Percentiles rank a stretch among this genome's conserved stretches.
These are phyloP conservation scores for Orbilia quercus DNA, from an alignment of 2,329 filamentous ascomycete genomes.

Conservation along the genomic window DNA sequence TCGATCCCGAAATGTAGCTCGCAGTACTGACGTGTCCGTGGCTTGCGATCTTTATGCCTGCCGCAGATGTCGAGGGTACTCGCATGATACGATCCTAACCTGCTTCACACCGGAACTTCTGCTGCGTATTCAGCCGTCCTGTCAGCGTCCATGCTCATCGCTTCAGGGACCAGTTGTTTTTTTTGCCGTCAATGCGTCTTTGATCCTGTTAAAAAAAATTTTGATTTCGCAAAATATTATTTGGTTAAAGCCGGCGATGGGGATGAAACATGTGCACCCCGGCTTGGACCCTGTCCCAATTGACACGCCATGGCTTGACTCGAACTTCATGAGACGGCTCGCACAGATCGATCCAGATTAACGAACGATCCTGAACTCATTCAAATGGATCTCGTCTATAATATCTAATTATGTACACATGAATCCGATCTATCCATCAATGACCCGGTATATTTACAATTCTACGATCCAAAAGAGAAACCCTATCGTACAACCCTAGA, in stretches of 20 bases:
- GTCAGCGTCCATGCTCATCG: conserved; percentile 23
- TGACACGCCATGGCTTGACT: conserved; percentile 2
- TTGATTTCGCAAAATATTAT: conserved; percentile 3
- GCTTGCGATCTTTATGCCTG: conserved; percentile 38
- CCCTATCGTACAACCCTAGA: conserved; percentile 3
- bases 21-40: conserved; percentile 45
- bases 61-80: conserved; percentile 4
- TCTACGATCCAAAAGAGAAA: background rate
- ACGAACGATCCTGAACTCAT: conserved; percentile 10
- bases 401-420: background rate
- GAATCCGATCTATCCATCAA: background rate
- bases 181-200: conserved; percentile 9
- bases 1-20: conserved; percentile 7
- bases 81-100: conserved; percentile 12
- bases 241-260: background rate
- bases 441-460: conserved; percentile 13
- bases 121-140: conserved; percentile 10
- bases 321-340: too few species aligned
- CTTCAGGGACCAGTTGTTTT: conserved; percentile 33
- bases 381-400: background rate
- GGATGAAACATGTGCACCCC: conserved; percentile 18
- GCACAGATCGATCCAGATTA: conserved; percentile 16
- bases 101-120: conserved; percentile 5
- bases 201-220: too few species aligned
- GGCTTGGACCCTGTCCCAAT: conserved; percentile 17